A percentile compares a stretch with the other conserved stretches of the same genome.
phyloP scores from a whole-genome alignment of 352 stramenopile species.

The Paralagenidium karlingii region DNA sequence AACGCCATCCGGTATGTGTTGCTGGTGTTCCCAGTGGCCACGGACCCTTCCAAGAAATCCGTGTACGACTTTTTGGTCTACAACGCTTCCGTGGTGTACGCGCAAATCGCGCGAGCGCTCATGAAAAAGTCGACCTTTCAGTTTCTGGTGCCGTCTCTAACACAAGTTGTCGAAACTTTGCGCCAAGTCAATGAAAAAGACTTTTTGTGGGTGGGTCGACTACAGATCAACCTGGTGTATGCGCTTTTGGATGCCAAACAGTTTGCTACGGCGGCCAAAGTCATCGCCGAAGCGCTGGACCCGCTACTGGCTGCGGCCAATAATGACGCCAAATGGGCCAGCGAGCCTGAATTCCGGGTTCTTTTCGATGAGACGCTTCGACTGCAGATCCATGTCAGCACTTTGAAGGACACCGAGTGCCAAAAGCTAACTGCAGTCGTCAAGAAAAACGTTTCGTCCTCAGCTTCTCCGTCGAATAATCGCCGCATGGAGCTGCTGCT shows the following conservation, averaged over 20 bases:
- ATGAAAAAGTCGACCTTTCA: constrained; percentile 72
- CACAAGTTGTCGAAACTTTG: constrained; percentile 51
- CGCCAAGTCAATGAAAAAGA: constrained; percentile 59
- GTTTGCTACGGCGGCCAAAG: constrained; percentile 32
- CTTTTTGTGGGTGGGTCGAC: constrained; percentile 38
- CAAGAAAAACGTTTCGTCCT: constrained; percentile 18
- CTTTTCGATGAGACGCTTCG: constrained; percentile 58
- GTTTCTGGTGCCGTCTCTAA: constrained; percentile 54
- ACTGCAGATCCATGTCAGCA: constrained; percentile 55
- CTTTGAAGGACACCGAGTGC: constrained; percentile 62
- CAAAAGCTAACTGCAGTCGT: constrained; percentile 56
- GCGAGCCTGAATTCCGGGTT: constrained; percentile 9
- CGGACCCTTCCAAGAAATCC: constrained; percentile 33
- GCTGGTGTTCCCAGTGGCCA: constrained; percentile 58
- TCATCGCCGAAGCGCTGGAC: constrained; percentile 57
- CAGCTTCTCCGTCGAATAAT: constrained; percentile 10
- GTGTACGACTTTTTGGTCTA: constrained; percentile 87
- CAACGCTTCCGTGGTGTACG: constrained; percentile 83
- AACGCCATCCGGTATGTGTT: constrained; percentile 71
- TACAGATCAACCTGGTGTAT: constrained; percentile 58
- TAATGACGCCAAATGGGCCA: constrained; percentile 1
- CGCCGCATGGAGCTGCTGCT: constrained; percentile 30
- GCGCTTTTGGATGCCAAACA: constrained; percentile 58
- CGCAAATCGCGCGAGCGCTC: constrained; percentile 67
- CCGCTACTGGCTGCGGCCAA: constrained; percentile 16